Evolutionary conservation across 2,329 filamentous ascomycete species (phyloP), one percentile per base, ranked within the genome.

Genomic region (Aspergillus aculeatinus): DNA sequence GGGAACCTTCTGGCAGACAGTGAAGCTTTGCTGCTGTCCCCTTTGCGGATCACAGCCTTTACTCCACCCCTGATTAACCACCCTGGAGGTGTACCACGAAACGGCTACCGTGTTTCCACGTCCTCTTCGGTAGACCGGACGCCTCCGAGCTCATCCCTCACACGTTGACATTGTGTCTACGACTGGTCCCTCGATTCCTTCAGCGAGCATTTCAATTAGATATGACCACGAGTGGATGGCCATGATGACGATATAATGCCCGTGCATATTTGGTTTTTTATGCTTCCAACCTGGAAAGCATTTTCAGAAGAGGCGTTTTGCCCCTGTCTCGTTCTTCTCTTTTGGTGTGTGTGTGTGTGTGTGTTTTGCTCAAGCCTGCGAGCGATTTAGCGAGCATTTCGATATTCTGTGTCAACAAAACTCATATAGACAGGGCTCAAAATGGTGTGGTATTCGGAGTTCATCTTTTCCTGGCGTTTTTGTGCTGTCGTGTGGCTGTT

Each of bases 271-370:
- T 57, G 58, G 51, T 63, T 58, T 57, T 53, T 29, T 55, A 27
- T 44, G 47, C 51, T 57, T 50, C 58, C 14, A 19, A 33, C 50
- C 31, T 59, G 53, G 57, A 55, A 55, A 65, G 65, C 65, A 65
- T 67, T 62, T 56, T 62, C 58, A 60, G 51, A 64, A 44, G 58
- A 52, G 62, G 63, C 61, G 66, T 65, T 65, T 57, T 60, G 27
- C 27, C 27, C 1, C 10, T 2, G 10, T 29, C 27, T 10, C 27
- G 27, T 31, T 48, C 47, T 51, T 35, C 51, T 55, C 48, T 55
- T 55, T 14, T 29, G 21, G 21, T 55, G 29, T 31, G 0, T 29
- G 27, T 9, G 27, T 29, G 27, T 29, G 27, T 29, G 27, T 29
- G 27, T 29, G 27, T 7, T 29, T 39, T 25, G 51, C 21, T 48